Evolutionary conservation across 2,329 filamentous ascomycete genomes (phyloP).

Genomic region (Alternaria alternata): DNA sequence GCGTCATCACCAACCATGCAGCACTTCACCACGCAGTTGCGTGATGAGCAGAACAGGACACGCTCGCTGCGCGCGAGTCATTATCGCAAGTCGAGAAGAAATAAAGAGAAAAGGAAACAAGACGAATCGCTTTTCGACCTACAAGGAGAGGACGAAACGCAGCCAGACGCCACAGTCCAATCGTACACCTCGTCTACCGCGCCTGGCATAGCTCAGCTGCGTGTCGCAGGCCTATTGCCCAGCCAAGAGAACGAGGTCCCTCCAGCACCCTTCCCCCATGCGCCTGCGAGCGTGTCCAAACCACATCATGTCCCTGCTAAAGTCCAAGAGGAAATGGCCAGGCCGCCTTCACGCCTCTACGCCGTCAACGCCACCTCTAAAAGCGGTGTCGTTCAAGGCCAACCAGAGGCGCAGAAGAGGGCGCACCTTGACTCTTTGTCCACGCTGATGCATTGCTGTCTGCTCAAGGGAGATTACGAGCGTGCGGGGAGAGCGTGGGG

Average conservation of each 20-base stretch:
- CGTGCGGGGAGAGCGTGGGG: constrained; percentile 79
- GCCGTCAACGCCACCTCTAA: constrained; percentile 31
- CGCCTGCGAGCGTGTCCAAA: constrained; percentile 34
- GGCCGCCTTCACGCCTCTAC: constrained; percentile 54
- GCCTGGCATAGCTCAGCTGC: constrained; percentile 41
- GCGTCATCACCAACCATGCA: constrained; percentile 37
- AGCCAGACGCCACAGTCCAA: constrained; percentile 19
- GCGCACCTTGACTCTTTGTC: constrained; percentile 73
- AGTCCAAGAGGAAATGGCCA: constrained; percentile 53
- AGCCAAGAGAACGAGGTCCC: constrained; percentile 51
- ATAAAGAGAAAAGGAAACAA: constrained; percentile 30
- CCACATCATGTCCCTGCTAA: constrained; percentile 26
- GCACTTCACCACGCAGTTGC: constrained; percentile 44
- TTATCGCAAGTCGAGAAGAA: constrained; percentile 35
- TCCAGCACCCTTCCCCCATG: constrained; percentile 56
- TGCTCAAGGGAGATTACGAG: constrained; percentile 73
- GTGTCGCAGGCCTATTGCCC: constrained; percentile 53
- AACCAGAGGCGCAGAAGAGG: constrained; percentile 49
- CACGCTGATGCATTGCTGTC: constrained; percentile 74
- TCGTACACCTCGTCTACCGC: constrained; percentile 29
- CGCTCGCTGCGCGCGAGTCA: constrained; percentile 46
- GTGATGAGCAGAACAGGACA: constrained; percentile 35
- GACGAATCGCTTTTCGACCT: constrained; percentile 23
- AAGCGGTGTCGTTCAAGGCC: constrained; percentile 18
- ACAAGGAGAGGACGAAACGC: constrained; percentile 22